Conservation (phyloP, 768 basidiomycete genomes). For the Termitomyces sp. region DNA sequence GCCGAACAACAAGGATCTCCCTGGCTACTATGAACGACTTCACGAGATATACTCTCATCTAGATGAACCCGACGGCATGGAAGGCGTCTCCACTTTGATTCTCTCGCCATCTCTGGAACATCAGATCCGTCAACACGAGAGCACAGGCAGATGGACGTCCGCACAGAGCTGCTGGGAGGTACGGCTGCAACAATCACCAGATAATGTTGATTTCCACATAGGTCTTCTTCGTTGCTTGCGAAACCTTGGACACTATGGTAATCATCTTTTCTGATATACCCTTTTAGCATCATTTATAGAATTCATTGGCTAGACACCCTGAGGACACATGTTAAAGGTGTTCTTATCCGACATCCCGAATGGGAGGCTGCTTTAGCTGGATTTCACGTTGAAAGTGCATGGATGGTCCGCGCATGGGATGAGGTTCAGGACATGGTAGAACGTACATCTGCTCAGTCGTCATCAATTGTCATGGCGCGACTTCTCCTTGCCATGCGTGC, state of each 20-base stretch:
- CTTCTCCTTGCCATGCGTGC: slow-evolving; percentile 78
- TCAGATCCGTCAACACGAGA: slow-evolving; percentile 97
- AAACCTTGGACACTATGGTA: slow-evolving; percentile 97
- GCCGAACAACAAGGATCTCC: slow-evolving; percentile 46
- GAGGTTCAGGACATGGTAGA: slow-evolving; percentile 67
- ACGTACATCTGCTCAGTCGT: slow-evolving; percentile 45
- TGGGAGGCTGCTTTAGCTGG: slow-evolving; percentile 79
- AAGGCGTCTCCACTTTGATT: slow-evolving; percentile 88
- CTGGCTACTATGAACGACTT: slow-evolving; percentile 80
- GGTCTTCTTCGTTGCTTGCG: slow-evolving; percentile 89
- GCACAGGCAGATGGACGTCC: slow-evolving; percentile 94
- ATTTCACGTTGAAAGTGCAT: slow-evolving; percentile 91
- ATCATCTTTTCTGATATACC: slow-evolving; percentile 8
- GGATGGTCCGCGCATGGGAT: slow-evolving; percentile 94
- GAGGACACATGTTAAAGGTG: slow-evolving; percentile 90
- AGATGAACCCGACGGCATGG: slow-evolving; percentile 99
- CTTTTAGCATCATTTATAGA: not conserved
- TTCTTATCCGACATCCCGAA: slow-evolving; percentile 78
- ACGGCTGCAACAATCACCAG: slow-evolving; percentile 83
- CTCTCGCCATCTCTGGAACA: slow-evolving; percentile 89
- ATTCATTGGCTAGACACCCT: slow-evolving; percentile 69
- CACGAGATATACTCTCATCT: slow-evolving; percentile 96
- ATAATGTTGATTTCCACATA: slow-evolving; percentile 85
- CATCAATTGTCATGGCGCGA: slow-evolving; percentile 73
- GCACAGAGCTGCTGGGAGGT: slow-evolving; percentile 99